These are phyloP conservation scores for Lophiostoma macrostomum DNA, from an alignment of 495 filamentous ascomycete genomes.

Conservation along the genomic window DNA sequence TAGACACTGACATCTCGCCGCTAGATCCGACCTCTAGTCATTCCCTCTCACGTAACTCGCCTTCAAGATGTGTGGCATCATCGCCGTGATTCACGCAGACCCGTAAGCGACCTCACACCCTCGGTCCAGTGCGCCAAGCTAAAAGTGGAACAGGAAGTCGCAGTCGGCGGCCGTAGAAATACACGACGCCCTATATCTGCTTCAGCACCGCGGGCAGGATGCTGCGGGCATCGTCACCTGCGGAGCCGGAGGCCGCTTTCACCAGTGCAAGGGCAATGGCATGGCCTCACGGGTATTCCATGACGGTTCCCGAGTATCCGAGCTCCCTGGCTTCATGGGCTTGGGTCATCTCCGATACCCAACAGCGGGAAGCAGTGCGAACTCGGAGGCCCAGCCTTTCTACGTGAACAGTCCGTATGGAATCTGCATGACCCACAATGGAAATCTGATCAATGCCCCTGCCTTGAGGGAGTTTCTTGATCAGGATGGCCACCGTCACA, in stretches of 20 bases:
- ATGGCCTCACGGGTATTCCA: conserved; percentile 87
- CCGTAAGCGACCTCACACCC: conserved; percentile 44
- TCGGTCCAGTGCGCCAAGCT: neutral
- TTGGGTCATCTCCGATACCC: conserved; percentile 88
- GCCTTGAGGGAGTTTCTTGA: conserved; percentile 78
- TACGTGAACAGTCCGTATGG: conserved; percentile 93
- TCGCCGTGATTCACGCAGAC: conserved; percentile 75
- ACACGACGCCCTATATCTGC: conserved; percentile 85
- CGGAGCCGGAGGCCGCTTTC: conserved; percentile 72
- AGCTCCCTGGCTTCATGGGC: conserved; percentile 87
- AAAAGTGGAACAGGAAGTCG: conserved; percentile 16
- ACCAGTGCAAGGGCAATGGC: conserved; percentile 88
- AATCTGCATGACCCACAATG: conserved; percentile 70
- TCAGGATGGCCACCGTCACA: conserved; percentile 84
- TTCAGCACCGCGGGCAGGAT: conserved; percentile 87
- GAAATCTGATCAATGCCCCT: conserved; percentile 91
- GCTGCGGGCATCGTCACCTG: conserved; percentile 86
- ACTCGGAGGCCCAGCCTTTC: conserved; percentile 80
- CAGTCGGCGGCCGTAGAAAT: conserved; percentile 68
- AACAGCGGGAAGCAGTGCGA: conserved; percentile 82
- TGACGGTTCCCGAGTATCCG: conserved; percentile 68
- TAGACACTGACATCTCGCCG: neutral
- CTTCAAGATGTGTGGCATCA: conserved; percentile 77
- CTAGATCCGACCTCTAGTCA: neutral
- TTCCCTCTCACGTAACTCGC: conserved; percentile 13